Conservation (phyloP, 768 basidiomycete species). For the Dentipellis fragilis region DNA sequence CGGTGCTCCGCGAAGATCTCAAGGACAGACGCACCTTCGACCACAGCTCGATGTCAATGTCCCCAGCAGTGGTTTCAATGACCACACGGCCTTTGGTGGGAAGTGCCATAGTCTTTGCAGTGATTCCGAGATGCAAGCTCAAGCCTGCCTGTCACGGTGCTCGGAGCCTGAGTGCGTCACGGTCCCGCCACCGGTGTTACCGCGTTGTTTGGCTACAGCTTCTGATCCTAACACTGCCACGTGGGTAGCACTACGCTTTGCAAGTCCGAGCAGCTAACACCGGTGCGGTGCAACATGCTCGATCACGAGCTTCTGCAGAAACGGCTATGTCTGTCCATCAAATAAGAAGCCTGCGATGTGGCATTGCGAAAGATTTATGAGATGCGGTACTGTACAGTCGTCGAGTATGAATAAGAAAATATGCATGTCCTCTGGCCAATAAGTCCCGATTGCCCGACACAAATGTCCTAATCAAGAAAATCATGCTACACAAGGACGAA, state of each 20-base stretch:
- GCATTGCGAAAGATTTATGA: background rate
- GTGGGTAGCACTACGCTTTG: background rate
- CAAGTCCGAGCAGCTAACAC: background rate
- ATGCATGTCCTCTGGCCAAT: background rate
- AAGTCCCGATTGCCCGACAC: background rate
- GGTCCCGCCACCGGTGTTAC: background rate
- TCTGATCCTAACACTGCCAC: constrained; percentile 2
- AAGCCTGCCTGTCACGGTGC: background rate
- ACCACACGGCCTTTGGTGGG: constrained; percentile 83
- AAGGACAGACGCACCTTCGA: constrained; percentile 48
- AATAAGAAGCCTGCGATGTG: too few species aligned
- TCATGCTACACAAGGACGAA: background rate
- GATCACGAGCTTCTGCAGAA: background rate
- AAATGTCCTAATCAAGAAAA: background rate
- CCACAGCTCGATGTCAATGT: constrained; percentile 88
- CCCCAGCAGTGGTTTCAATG: constrained; percentile 80
- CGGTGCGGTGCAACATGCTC: background rate
- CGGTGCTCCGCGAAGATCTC: background rate
- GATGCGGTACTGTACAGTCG: background rate
- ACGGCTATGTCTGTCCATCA: background rate
- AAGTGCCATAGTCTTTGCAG: constrained; percentile 49
- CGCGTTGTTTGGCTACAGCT: constrained; percentile 1
- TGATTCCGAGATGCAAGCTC: background rate
- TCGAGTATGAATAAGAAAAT: background rate
- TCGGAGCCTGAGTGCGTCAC: background rate